Percentiles rank a stretch among this genome's conserved stretches.
phyloP scores from a whole-genome alignment of 176 grass and related monocot species.

The Lolium perenne region DNA sequence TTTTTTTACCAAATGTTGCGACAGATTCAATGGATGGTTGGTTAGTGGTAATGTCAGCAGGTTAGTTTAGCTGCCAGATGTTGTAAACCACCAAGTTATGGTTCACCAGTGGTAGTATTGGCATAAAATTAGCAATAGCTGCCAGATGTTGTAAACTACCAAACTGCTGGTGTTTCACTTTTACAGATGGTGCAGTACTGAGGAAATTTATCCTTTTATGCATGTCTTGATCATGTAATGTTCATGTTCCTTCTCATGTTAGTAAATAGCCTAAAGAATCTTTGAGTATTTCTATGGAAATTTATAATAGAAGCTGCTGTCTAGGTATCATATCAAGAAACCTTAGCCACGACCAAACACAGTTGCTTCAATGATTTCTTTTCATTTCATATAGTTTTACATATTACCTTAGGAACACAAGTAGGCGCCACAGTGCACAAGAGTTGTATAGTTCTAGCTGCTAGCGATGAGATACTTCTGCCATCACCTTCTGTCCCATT shows the following conservation, averaged over 20 bases:
- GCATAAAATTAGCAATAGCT: background rate
- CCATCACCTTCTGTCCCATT: slow-evolving; percentile 4
- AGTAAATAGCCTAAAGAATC: background rate
- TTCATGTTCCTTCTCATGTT: background rate
- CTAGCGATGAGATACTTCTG: slow-evolving; percentile 1
- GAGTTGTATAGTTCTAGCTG: slow-evolving; percentile 32
- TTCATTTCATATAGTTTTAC: background rate
- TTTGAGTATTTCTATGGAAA: background rate
- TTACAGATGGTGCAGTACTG: slow-evolving; percentile 15
- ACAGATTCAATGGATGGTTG: background rate
- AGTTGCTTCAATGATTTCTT: background rate
- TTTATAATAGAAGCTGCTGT: background rate
- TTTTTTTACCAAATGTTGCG: background rate
- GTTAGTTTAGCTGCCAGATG: slow-evolving; percentile 22
- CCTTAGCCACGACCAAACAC: background rate
- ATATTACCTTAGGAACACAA: background rate
- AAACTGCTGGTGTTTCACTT: slow-evolving; percentile 4
- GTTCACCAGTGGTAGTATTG: background rate
- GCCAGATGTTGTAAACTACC: slow-evolving; percentile 36
- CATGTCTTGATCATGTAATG: background rate
- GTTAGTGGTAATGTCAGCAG: background rate
- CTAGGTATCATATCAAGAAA: background rate
- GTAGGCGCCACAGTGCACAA: slow-evolving; percentile 2
- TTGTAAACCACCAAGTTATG: slow-evolving; percentile 34
- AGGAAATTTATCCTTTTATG: slow-evolving; percentile 26